phyloP scores from a whole-genome alignment of 2,329 filamentous ascomycete genomes.

The Lizonia empirigonia region DNA sequence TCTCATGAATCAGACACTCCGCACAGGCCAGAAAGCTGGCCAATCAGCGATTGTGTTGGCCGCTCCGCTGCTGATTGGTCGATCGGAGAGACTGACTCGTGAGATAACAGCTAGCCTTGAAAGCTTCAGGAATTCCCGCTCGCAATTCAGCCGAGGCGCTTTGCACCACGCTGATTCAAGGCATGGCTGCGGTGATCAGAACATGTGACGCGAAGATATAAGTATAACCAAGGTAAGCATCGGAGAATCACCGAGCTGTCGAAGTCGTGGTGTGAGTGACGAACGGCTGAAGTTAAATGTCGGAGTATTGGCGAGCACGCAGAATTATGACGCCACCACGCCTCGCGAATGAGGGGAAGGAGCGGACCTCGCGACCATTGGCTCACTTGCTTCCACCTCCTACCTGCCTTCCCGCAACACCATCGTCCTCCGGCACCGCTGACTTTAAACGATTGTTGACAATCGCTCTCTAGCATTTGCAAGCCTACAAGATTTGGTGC shows the following conservation, averaged over 20 bases:
- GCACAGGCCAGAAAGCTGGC: too few species aligned
- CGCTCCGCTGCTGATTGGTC: too few species aligned
- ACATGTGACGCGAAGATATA: conserved; percentile 12
- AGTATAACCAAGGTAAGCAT: conserved; percentile 2
- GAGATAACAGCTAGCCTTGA: conserved; percentile 11
- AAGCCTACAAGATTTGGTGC: too few species aligned
- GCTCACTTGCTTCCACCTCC: conserved; percentile 8
- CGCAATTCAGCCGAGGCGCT: conserved; percentile 17
- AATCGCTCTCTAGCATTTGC: neutral
- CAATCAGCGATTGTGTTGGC: too few species aligned
- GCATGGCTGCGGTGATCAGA: conserved; percentile 4
- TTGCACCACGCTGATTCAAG: conserved; percentile 1
- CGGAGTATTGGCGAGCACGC: conserved; percentile 3
- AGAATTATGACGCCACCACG: conserved; percentile 3
- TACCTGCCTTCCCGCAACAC: neutral
- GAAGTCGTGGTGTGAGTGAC: neutral
- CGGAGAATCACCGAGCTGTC: conserved; percentile 12
- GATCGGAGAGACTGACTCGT: too few species aligned
- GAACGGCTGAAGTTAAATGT: neutral
- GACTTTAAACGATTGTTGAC: neutral
- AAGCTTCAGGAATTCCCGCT: conserved; percentile 7
- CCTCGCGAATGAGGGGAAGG: conserved; percentile 7
- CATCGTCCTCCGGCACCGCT: neutral
- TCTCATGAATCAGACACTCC: too few species aligned
- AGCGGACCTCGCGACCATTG: too few species aligned